Evolutionary conservation across 129 eudicot genomes (phyloP).

Genomic region (Flaveria bidentis): DNA sequence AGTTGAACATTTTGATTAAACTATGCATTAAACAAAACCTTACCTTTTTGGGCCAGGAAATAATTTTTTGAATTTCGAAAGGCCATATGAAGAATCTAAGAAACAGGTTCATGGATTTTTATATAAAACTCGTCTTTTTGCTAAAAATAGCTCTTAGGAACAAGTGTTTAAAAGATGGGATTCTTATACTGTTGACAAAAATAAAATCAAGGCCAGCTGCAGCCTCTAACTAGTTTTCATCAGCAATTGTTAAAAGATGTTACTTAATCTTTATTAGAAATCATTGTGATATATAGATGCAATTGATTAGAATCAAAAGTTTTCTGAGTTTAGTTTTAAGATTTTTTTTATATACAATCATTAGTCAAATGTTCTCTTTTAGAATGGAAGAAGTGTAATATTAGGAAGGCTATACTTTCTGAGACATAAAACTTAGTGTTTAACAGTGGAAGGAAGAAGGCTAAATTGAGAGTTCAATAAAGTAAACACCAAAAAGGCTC

Average conservation of each 20-base stretch:
- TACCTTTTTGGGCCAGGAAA: background rate
- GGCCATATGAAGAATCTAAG: background rate
- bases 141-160: background rate
- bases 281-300: background rate
- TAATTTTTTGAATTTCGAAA: background rate
- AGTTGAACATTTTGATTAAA: background rate
- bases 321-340: background rate
- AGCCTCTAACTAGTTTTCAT: background rate
- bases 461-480: background rate
- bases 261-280: background rate
- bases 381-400: background rate
- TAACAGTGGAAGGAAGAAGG: background rate
- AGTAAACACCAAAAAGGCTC: background rate
- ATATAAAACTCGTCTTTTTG: background rate
- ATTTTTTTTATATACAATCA: background rate
- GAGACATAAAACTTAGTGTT: background rate
- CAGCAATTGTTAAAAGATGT: background rate
- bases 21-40: background rate
- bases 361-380: background rate
- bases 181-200: background rate
- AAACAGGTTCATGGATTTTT: background rate
- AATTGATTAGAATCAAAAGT: background rate
- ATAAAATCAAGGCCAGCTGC: background rate
- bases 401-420: background rate
- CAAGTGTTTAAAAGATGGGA: background rate